Evolutionary conservation across 2,329 filamentous ascomycete species (phyloP).

Genomic region (Aspergillus viridinutans): DNA sequence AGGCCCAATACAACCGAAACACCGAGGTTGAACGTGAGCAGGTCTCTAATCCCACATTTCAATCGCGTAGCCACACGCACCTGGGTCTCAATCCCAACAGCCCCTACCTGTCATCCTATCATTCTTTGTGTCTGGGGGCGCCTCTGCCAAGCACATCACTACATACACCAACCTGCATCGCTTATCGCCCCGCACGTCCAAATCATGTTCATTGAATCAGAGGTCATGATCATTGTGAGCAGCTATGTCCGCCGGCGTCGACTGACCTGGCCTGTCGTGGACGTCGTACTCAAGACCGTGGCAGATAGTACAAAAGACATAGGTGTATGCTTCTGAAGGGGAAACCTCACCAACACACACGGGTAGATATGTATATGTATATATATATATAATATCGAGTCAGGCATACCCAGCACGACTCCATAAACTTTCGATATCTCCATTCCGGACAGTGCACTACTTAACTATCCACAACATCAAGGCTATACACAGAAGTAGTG

Average conservation of each 20-base stretch:
- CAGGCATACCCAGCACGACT: no score
- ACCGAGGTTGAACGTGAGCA: not conserved
- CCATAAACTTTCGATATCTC: no score
- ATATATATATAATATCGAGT: no score
- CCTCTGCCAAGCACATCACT: conserved; percentile 24
- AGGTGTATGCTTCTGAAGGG: no score
- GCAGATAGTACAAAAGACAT: not conserved
- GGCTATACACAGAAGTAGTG: no score
- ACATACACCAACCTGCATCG: conserved; percentile 30
- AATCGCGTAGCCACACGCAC: not conserved
- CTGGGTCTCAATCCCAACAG: not conserved
- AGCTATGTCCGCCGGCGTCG: no score
- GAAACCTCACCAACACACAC: no score
- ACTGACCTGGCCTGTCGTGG: conserved; percentile 1
- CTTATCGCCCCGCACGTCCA: conserved; percentile 20
- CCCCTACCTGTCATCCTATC: no score
- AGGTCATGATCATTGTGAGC: conserved; percentile 2
- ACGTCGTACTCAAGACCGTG: conserved; percentile 11
- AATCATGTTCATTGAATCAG: conserved; percentile 26
- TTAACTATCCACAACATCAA: no score
- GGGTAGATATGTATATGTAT: no score
- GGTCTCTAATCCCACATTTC: not conserved
- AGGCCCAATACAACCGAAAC: no score
- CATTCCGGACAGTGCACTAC: no score
- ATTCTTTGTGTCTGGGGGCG: conserved; percentile 26